Evolutionary conservation across 169 alveolate genomes (phyloP).

Genomic region (Cryptosporidium ubiquitum): DNA sequence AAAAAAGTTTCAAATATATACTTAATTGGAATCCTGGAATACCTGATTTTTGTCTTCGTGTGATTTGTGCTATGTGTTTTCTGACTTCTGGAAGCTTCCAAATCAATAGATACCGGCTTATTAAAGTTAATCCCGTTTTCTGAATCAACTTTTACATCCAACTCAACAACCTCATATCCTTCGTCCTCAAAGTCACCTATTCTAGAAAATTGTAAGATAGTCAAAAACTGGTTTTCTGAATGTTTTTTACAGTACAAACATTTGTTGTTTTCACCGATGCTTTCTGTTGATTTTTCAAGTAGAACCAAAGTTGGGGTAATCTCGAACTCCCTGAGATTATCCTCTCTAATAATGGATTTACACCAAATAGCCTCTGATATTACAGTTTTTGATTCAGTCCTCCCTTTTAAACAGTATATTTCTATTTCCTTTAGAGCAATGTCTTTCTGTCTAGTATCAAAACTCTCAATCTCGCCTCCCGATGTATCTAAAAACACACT

Average conservation of each 20-base stretch:
- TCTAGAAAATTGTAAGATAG: slow-evolving; percentile 37
- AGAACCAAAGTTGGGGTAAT: slow-evolving; percentile 23
- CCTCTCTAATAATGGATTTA: slow-evolving; percentile 11
- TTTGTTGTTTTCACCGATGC: not conserved
- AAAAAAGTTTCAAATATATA: not conserved
- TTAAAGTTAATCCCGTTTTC: not conserved
- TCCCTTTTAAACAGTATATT: not conserved
- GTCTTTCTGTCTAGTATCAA: not conserved
- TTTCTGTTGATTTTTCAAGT: not conserved
- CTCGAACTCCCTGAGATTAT: not conserved
- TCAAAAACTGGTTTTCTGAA: slow-evolving; percentile 7
- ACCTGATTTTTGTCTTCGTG: not conserved
- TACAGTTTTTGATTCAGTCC: not conserved
- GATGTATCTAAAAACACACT: not conserved
- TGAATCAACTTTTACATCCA: not conserved
- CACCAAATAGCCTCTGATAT: slow-evolving; percentile 51
- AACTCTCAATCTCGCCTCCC: not conserved
- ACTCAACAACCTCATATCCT: not conserved
- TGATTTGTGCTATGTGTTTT: not conserved
- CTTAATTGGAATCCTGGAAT: slow-evolving; percentile 2
- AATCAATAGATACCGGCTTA: slow-evolving; percentile 13
- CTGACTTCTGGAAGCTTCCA: not conserved
- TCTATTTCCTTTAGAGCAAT: slow-evolving; percentile 6
- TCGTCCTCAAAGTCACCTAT: slow-evolving; percentile 2
- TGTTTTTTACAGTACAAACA: slow-evolving; percentile 12